These are phyloP conservation scores for Gaeumannomyces tritici DNA, from an alignment of 2,329 filamentous ascomycete genomes.

Conservation along the genomic window DNA sequence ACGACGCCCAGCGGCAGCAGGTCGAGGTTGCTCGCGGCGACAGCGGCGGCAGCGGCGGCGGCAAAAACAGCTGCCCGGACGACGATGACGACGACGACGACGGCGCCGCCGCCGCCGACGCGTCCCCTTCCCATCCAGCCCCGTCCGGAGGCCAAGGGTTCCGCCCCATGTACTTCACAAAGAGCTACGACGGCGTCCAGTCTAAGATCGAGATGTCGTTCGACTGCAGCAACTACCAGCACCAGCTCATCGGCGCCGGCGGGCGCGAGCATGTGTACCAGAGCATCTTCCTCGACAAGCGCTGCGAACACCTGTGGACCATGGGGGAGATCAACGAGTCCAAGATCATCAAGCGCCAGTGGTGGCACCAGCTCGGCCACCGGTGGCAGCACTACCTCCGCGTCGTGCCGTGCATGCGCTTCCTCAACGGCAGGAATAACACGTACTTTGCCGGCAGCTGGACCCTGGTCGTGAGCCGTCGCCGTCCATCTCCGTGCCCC, in stretches of 20 bases:
- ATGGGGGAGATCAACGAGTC: constrained; percentile 46
- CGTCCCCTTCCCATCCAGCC: not conserved
- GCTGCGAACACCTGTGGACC: constrained; percentile 44
- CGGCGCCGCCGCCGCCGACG: too few relatives aligned
- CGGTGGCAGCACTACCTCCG: constrained; percentile 53
- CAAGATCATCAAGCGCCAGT: constrained; percentile 54
- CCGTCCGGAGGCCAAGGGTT: constrained; percentile 23
- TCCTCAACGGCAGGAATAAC: constrained; percentile 54
- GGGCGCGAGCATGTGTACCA: constrained; percentile 60
- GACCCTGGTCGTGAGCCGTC: constrained; percentile 59
- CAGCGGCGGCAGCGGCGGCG: constrained; percentile 45
- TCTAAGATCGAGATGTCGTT: constrained; percentile 61
- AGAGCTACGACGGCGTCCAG: constrained; percentile 44
- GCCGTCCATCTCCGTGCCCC: too few relatives aligned
- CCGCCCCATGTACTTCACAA: constrained; percentile 57
- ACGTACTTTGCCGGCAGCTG: constrained; percentile 58
- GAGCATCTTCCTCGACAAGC: constrained; percentile 55
- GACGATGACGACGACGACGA: too few relatives aligned
- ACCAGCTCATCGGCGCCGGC: constrained; percentile 48
- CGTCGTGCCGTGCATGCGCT: constrained; percentile 63
- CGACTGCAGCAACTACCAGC: constrained; percentile 67
- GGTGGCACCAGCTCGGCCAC: constrained; percentile 61
- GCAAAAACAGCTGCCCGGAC: constrained; percentile 8
- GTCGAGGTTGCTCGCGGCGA: constrained; percentile 30
- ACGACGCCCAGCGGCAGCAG: constrained; percentile 26